Evolutionary conservation across 768 basidiomycete genomes (phyloP), one percentile per base, ranked within the genome.

Genomic region (Mycena olivaceomarginata): DNA sequence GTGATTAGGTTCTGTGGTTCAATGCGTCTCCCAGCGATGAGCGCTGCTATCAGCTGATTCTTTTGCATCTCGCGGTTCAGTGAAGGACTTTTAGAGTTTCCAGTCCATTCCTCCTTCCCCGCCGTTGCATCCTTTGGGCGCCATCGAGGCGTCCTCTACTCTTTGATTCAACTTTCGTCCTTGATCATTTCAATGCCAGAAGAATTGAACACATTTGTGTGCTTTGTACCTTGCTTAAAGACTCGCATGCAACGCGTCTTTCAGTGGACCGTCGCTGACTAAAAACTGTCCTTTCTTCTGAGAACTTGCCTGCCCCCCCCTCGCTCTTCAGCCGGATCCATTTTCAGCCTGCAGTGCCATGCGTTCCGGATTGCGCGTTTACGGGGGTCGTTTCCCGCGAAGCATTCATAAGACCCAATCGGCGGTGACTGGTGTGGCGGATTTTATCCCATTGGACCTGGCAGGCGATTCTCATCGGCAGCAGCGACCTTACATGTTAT

Each of bases 371-470:
- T 46, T 65, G 43, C 64, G 64, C 43, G 43, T 65, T 65, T 45
- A 65, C 2, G 31, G 31, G 25, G 31, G 31, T 31, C 31, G 31
- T 31, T 46, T 65, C 65, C 46, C 22, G 25, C 65, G 41, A 40
- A n/a, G 64, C 46, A 18, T 45, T 67, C 45, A 51, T 31, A 48
- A 67, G 45, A 37, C 12, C 45, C 65, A 67, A 67, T 51, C 65
- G 45, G 65, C 65, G 46, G 65, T 51, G 46, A 48, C 31, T 31
- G 31, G 31, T 31, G 31, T 31, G 31, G 45, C 64, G 41, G 64
- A 22, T 46, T 51, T 67, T 67, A 67, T 67, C 65, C 65, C 45
- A 67, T 67, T 67, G 65, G 31, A 66, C 43, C 64, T 46, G 46
- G 65, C 65, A 22, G 5, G 66, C 31, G 4, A 31, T 15, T 51